phyloP scores from a whole-genome alignment of 2,329 filamentous ascomycete genomes.

The Trichoderma polysporum region DNA sequence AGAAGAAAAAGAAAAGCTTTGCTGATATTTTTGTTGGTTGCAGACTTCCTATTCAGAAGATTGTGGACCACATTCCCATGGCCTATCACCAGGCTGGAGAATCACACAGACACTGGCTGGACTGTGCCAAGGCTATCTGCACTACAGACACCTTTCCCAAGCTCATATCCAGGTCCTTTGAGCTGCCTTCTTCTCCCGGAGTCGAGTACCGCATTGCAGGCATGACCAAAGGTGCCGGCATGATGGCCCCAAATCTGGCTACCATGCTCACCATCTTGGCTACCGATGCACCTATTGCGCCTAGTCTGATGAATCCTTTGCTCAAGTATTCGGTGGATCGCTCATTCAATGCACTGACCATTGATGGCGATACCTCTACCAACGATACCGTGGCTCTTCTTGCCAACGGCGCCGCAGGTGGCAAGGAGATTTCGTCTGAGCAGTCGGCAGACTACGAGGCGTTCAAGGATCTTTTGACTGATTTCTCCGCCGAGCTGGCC shows the following conservation, averaged over 20 bases:
- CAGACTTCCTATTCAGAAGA: conserved; percentile 87
- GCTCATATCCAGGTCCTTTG: conserved; percentile 81
- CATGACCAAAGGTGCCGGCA: conserved; percentile 96
- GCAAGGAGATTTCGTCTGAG: conserved; percentile 57
- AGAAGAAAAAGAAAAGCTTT: neutral
- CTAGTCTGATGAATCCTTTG: conserved; percentile 64
- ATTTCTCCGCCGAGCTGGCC: conserved; percentile 79
- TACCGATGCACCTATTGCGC: conserved; percentile 81
- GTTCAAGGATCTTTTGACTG: conserved; percentile 69
- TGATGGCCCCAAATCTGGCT: conserved; percentile 99
- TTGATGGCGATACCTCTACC: conserved; percentile 95
- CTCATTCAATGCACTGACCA: conserved; percentile 95
- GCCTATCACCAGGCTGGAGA: conserved; percentile 70
- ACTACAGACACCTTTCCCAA: conserved; percentile 99
- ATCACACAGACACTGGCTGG: conserved; percentile 83
- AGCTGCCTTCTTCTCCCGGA: conserved; percentile 73
- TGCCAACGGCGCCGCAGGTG: conserved; percentile 91
- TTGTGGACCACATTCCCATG: conserved; percentile 75
- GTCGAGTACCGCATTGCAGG: conserved; percentile 82
- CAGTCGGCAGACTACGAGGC: conserved; percentile 63
- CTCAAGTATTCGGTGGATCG: conserved; percentile 73
- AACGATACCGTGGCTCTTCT: conserved; percentile 94
- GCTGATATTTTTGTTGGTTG: neutral
- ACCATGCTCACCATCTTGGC: conserved; percentile 89
- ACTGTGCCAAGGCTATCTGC: conserved; percentile 86